Conservation (phyloP, 139 green algal species). For the Parachlorella kessleri region DNA sequence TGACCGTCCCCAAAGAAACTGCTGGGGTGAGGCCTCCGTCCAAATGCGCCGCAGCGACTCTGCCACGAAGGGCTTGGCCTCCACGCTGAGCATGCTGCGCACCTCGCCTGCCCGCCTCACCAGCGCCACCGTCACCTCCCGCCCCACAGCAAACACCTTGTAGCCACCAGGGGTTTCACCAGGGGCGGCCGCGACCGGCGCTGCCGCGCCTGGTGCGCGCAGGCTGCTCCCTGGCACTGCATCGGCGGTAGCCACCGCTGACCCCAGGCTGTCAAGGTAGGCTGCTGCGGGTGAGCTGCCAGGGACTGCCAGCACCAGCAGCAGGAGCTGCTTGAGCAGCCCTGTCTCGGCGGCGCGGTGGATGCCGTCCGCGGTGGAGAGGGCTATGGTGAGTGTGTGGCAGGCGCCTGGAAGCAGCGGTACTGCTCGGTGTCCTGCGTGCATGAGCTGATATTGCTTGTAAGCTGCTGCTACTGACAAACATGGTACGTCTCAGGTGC, state of each 20-base stretch:
- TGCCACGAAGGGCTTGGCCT: conserved; percentile 37
- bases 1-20: too few relatives aligned
- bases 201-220: background rate
- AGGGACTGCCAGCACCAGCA: conserved; percentile 21
- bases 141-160: conserved; percentile 22
- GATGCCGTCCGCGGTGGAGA: conserved; percentile 15
- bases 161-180: background rate
- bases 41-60: too few relatives aligned
- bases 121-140: conserved; percentile 27
- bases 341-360: conserved; percentile 9
- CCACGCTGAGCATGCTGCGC: conserved; percentile 8
- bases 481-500: too few relatives aligned
- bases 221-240: background rate
- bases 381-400: conserved; percentile 19
- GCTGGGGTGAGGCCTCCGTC: too few relatives aligned
- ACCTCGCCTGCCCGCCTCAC: conserved; percentile 3
- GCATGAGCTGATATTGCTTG: background rate
- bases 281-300: background rate
- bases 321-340: conserved; percentile 32
- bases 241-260: background rate
- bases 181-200: background rate
- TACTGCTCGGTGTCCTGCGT: conserved; percentile 4
- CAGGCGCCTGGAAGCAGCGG: conserved; percentile 1
- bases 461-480: conserved; percentile 1
- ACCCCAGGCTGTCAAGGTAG: background rate